Evolutionary conservation across 2,329 filamentous ascomycete species (phyloP).

Genomic region (Claviceps sp.): DNA sequence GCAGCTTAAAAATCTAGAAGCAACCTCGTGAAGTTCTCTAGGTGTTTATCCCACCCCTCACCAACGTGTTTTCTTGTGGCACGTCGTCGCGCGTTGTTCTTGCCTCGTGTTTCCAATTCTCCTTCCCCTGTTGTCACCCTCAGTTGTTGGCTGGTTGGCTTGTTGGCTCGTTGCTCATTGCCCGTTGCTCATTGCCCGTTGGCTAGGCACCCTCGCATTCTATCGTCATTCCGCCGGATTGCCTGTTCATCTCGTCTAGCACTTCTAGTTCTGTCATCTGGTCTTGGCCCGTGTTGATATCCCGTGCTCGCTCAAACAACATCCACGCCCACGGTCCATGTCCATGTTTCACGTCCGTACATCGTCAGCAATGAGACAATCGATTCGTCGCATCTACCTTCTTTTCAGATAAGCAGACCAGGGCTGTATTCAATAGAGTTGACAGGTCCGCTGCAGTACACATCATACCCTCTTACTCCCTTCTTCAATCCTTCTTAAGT

Average conservation of each 20-base stretch:
- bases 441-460: background rate
- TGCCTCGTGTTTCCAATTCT: background rate
- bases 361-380: conserved; percentile 1
- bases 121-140: background rate
- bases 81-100: background rate
- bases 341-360: background rate
- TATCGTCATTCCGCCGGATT: background rate
- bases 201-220: background rate
- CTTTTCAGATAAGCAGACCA: conserved; percentile 1
- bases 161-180: no score
- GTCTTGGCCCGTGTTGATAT: background rate
- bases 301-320: background rate
- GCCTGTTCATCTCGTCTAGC: background rate
- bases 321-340: background rate
- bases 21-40: background rate
- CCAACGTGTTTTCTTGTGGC: background rate
- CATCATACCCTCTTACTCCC: background rate
- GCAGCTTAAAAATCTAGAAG: no score
- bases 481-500: background rate
- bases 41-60: background rate
- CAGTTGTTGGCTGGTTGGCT: background rate
- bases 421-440: background rate
- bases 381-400: background rate
- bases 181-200: background rate
- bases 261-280: background rate